phyloP scores from a whole-genome alignment of 2,329 filamentous ascomycete genomes.

The Epicoccum nigrum region DNA sequence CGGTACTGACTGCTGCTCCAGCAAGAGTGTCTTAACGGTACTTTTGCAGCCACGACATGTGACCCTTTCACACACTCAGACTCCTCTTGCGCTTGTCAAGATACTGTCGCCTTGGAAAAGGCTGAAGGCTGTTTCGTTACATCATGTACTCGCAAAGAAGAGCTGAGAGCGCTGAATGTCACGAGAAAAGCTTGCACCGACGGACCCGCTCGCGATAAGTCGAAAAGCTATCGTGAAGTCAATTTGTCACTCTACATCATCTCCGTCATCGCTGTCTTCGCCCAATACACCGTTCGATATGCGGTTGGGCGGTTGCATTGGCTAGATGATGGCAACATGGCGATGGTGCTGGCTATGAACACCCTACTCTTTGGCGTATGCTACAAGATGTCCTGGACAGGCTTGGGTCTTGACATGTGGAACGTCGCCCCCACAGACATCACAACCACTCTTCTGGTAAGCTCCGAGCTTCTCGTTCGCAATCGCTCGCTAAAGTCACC shows the following conservation, averaged over 20 bases:
- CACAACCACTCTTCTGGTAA: constrained; percentile 17
- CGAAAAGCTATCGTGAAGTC: constrained; percentile 1
- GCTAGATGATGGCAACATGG: constrained; percentile 7
- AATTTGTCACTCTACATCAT: constrained; percentile 7
- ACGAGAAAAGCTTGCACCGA: constrained; percentile 5
- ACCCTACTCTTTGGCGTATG: constrained; percentile 12
- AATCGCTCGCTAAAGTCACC: neutral
- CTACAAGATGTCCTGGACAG: constrained; percentile 19
- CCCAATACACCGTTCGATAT: constrained; percentile 5
- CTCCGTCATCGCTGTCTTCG: neutral
- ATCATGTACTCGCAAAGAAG: constrained; percentile 4
- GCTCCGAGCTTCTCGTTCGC: neutral
- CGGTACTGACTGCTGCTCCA: neutral
- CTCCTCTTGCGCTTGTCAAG: constrained; percentile 3
- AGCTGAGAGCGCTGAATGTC: neutral
- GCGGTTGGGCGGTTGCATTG: constrained; percentile 5
- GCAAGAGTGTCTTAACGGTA: constrained; percentile 7
- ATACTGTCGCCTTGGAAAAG: neutral
- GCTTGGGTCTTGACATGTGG: constrained; percentile 21
- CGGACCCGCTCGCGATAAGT: constrained; percentile 11
- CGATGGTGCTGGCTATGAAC: constrained; percentile 5
- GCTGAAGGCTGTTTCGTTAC: constrained; percentile 1
- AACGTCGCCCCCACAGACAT: constrained; percentile 5
- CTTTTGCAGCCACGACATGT: neutral
- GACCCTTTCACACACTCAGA: neutral